Percentiles rank a stretch among this genome's conserved stretches.
phyloP scores from a whole-genome alignment of 805 yeast genomes.

The Torulaspora maleeae region DNA sequence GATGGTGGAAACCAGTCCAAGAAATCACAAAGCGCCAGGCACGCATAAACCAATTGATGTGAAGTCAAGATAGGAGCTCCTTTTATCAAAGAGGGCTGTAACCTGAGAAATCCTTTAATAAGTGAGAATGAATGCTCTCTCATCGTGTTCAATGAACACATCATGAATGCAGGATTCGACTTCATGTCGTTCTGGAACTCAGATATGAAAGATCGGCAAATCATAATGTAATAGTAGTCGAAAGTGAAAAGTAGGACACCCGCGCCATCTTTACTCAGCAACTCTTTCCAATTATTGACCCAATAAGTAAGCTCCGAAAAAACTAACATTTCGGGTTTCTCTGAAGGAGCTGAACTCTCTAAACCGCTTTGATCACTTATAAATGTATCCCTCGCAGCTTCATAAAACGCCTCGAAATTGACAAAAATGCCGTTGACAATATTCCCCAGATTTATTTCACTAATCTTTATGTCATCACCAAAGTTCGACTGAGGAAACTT shows the following conservation, averaged over 20 bases:
- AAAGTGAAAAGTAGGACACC: conserved; percentile 46
- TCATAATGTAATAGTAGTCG: conserved; percentile 46
- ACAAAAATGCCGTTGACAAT: conserved; percentile 29
- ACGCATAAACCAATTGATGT: conserved; percentile 51
- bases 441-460: conserved; percentile 44
- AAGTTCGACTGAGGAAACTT: conserved; percentile 47
- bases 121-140: conserved; percentile 44
- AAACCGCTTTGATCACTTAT: conserved; percentile 4
- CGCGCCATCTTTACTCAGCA: conserved; percentile 46
- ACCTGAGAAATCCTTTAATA: conserved; percentile 41
- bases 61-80: conserved; percentile 53
- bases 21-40: conserved; percentile 48
- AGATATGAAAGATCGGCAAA: conserved; percentile 35
- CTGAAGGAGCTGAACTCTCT: conserved; percentile 1
- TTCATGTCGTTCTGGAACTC: conserved; percentile 30
- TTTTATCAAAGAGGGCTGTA: conserved; percentile 45
- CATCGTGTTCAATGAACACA: conserved; percentile 39
- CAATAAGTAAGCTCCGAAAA: conserved; percentile 43
- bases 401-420: conserved; percentile 28
- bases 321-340: conserved; percentile 12
- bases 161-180: conserved; percentile 25
- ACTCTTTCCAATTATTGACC: conserved; percentile 43
- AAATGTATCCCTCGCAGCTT: conserved; percentile 3
- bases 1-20: conserved; percentile 38
- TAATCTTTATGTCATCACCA: conserved; percentile 52